Percentiles rank a stretch among this genome's conserved stretches.
Conservation (phyloP, 192 early-diverging fungal species). For the Chytriomyces sp. region DNA sequence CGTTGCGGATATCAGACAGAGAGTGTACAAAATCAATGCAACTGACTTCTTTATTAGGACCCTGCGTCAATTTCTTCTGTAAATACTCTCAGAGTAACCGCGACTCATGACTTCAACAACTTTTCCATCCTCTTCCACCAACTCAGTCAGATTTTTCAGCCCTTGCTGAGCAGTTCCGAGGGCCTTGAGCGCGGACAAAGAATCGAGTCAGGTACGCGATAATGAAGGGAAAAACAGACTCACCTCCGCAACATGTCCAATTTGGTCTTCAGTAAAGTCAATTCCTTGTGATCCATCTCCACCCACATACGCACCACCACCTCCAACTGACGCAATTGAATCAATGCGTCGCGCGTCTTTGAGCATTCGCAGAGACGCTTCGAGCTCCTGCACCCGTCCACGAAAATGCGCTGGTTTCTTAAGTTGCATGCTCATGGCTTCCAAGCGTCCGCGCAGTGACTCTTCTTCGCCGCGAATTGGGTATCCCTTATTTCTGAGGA, state of each 20-base stretch:
- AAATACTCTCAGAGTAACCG: constrained; percentile 43
- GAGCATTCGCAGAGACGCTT: constrained; percentile 77
- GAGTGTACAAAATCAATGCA: too few species aligned
- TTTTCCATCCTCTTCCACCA: constrained; percentile 67
- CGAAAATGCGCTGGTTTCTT: constrained; percentile 79
- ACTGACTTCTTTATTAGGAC: too few species aligned
- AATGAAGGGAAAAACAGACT: not conserved
- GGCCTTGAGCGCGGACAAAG: constrained; percentile 46
- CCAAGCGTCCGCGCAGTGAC: constrained; percentile 71
- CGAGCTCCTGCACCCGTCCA: constrained; percentile 81
- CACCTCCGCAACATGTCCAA: constrained; percentile 21
- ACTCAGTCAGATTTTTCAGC: constrained; percentile 67
- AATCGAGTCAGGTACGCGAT: constrained; percentile 2
- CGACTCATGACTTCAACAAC: constrained; percentile 37
- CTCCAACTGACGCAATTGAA: constrained; percentile 28
- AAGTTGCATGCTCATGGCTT: constrained; percentile 76
- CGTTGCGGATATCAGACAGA: too few species aligned
- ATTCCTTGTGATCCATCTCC: constrained; percentile 3
- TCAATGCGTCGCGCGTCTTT: constrained; percentile 58
- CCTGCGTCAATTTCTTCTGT: not conserved
- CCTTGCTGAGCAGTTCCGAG: constrained; percentile 68
- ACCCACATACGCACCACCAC: too few species aligned
- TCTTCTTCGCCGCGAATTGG: constrained; percentile 86
- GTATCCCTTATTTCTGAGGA: constrained; percentile 82
- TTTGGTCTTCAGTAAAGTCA: constrained; percentile 53